phyloP scores from a whole-genome alignment of 257 asterid species.

The Capsicum pubescens region DNA sequence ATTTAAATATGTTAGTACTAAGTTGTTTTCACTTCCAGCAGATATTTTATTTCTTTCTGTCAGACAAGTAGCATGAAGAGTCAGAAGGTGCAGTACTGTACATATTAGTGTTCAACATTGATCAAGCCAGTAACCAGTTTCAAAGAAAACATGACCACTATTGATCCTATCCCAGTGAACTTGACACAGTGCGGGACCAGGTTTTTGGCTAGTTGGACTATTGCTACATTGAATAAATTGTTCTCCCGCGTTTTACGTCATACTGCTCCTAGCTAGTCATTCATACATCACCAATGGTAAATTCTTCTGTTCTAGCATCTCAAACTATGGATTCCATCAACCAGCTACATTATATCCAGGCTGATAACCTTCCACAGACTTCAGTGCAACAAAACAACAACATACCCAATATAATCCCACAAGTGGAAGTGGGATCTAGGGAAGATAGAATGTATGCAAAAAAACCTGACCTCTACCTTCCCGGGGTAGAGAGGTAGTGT shows the following conservation, averaged over 20 bases:
- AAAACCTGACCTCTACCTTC: no score
- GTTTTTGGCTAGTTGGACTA: neutral
- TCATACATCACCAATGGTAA: neutral
- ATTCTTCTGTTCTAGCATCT: conserved; percentile 15
- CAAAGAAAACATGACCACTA: neutral
- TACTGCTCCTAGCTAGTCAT: conserved; percentile 8
- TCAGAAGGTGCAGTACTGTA: conserved; percentile 2
- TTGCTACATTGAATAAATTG: neutral
- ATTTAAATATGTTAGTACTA: neutral
- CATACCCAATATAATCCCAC: no score
- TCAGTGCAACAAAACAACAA: neutral
- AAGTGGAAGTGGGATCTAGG: no score
- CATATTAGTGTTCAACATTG: neutral
- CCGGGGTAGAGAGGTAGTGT: no score
- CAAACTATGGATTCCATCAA: neutral
- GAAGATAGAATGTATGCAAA: no score
- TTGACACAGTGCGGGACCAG: neutral
- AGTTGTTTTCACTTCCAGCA: conserved; percentile 19
- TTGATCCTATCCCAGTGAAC: neutral
- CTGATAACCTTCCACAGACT: neutral
- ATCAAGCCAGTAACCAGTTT: neutral
- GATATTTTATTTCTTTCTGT: neutral
- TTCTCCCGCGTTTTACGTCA: neutral
- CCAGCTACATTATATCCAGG: neutral
- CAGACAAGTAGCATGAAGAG: neutral